A percentile compares a stretch with the other conserved stretches of the same genome.
Evolutionary conservation across 805 yeast species (phyloP).

Genomic region (Wickerhamomyces tratensis): DNA sequence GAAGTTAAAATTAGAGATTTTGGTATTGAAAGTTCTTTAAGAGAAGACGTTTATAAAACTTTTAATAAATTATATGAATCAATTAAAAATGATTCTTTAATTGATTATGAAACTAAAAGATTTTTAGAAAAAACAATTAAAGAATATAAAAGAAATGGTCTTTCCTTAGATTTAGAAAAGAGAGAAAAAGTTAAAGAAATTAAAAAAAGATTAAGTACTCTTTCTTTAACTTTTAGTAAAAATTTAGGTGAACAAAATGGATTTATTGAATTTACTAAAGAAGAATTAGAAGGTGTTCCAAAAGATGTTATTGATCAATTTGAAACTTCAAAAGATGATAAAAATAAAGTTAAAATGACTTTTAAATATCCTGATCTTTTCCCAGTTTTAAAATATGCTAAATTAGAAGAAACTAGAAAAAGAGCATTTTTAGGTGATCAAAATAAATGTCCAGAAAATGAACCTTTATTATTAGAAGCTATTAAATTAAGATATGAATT

Average conservation of each 20-base stretch:
- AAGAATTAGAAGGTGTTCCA: constrained; percentile 71
- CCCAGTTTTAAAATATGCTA: constrained; percentile 72
- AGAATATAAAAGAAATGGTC: constrained; percentile 59
- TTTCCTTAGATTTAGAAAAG: constrained; percentile 45
- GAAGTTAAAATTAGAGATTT: constrained; percentile 47
- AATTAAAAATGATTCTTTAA: constrained; percentile 18
- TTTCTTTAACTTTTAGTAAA: constrained; percentile 48
- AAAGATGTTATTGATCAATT: constrained; percentile 49
- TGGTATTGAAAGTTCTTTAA: constrained; percentile 52
- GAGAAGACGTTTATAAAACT: constrained; percentile 56
- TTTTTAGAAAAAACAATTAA: constrained; percentile 46
- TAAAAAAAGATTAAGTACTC: constrained; percentile 47
- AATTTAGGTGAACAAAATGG: constrained; percentile 68
- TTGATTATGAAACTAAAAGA: constrained; percentile 47
- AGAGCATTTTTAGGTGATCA: constrained; percentile 58
- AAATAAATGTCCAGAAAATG: constrained; percentile 58
- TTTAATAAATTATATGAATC: constrained; percentile 43
- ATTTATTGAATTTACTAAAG: constrained; percentile 44
- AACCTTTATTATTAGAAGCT: constrained; percentile 47
- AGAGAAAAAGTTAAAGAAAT: constrained; percentile 49
- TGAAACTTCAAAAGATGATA: constrained; percentile 34
- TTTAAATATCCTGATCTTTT: constrained; percentile 74
- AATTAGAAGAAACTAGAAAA: constrained; percentile 53
- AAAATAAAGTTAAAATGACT: constrained; percentile 49
- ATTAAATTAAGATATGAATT: constrained; percentile 51